phyloP scores from a whole-genome alignment of 1,284 basidiomycete genomes.

The Puccinia horiana region DNA sequence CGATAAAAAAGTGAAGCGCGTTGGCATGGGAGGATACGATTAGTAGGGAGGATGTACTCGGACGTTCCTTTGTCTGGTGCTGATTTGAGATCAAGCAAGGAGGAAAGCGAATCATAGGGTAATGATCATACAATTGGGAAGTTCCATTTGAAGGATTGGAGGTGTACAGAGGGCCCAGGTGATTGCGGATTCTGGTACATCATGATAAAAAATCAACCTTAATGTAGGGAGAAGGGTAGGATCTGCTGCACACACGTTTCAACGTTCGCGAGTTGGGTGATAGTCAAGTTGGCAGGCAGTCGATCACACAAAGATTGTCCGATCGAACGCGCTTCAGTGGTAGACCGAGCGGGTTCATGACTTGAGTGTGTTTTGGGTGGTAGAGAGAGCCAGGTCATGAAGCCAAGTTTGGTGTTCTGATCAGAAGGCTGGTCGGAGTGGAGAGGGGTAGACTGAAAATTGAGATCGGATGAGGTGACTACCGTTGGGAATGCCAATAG shows the following conservation, averaged over 20 bases:
- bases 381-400: slow-evolving; percentile 29
- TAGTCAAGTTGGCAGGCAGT: slow-evolving; percentile 31
- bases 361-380: not conserved
- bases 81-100: slow-evolving; percentile 22
- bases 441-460: not conserved
- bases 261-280: slow-evolving; percentile 15
- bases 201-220: not conserved
- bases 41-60: slow-evolving; percentile 23
- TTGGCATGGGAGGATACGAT: slow-evolving; percentile 40
- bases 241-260: slow-evolving; percentile 29
- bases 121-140: slow-evolving; percentile 13
- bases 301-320: slow-evolving; percentile 36
- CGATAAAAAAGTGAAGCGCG: slow-evolving; percentile 31
- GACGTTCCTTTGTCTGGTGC: slow-evolving; percentile 14
- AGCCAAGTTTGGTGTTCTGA: slow-evolving; percentile 18
- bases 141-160: not conserved
- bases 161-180: slow-evolving; percentile 31
- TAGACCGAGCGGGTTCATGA: not conserved
- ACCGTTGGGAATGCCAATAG: slow-evolving; percentile 31
- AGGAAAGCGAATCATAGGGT: slow-evolving; percentile 37
- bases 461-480: slow-evolving; percentile 16
- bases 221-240: not conserved
- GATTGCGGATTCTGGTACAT: slow-evolving; percentile 21
- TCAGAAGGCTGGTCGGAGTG: not conserved
- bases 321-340: not conserved